phyloP scores from a whole-genome alignment of 2,329 filamentous ascomycete genomes.

The Grosmannia serpens region DNA sequence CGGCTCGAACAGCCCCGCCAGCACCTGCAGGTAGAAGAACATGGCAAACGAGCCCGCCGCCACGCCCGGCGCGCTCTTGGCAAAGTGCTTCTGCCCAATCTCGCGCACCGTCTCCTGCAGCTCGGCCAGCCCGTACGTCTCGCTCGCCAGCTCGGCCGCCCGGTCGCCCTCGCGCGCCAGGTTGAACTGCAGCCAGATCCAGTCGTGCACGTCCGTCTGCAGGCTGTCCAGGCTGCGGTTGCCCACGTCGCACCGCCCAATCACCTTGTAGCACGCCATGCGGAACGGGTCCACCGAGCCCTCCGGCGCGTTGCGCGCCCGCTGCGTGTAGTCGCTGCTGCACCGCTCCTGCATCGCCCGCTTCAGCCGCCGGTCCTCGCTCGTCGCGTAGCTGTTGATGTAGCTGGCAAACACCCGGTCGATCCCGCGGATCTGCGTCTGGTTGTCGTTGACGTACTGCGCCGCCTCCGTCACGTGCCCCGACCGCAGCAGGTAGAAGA shows the following conservation, averaged over 20 bases:
- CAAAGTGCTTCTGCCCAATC: conserved; percentile 85
- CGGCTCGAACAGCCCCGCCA: conserved; percentile 89
- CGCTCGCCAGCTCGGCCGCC: conserved; percentile 51
- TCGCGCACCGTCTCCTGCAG: conserved; percentile 74
- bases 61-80: conserved; percentile 67
- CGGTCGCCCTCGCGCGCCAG: conserved; percentile 54
- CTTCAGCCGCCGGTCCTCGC: conserved; percentile 63
- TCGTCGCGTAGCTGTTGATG: conserved; percentile 71
- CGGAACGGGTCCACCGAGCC: conserved; percentile 88
- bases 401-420: conserved; percentile 86
- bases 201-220: conserved; percentile 55
- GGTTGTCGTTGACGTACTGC: conserved; percentile 71
- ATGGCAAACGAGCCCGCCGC: conserved; percentile 67
- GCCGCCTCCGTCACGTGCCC: conserved; percentile 77
- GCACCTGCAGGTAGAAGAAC: conserved; percentile 84
- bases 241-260: conserved; percentile 64
- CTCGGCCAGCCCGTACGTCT: conserved; percentile 52
- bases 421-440: conserved; percentile 72
- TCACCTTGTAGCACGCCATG: conserved; percentile 95
- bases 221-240: conserved; percentile 53
- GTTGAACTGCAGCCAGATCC: conserved; percentile 63
- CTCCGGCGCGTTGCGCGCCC: conserved; percentile 71
- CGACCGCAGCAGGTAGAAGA: conserved; percentile 82
- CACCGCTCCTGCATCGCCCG: conserved; percentile 76
- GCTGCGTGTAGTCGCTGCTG: conserved; percentile 79